These are phyloP conservation scores for Coniochaeta ligniaria DNA, from an alignment of 2,329 filamentous ascomycete species.

Conservation along the genomic window DNA sequence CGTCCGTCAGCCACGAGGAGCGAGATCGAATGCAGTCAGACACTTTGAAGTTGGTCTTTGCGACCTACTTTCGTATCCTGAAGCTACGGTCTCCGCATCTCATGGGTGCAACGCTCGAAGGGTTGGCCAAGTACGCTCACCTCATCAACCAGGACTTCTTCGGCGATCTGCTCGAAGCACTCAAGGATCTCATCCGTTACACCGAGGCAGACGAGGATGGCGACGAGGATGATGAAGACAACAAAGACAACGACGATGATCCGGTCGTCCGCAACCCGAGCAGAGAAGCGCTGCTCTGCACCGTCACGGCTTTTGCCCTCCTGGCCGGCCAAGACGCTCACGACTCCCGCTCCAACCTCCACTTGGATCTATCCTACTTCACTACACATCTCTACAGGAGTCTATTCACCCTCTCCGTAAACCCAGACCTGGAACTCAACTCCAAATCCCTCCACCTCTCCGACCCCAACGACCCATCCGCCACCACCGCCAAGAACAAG, in stretches of 20 bases:
- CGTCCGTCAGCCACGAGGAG: conserved; percentile 85
- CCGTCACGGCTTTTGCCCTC: conserved; percentile 93
- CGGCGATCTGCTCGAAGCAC: conserved; percentile 85
- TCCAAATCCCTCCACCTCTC: conserved; percentile 64
- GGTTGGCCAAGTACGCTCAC: conserved; percentile 86
- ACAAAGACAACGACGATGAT: conserved; percentile 34
- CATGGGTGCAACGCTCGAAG: conserved; percentile 96
- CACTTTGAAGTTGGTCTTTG: conserved; percentile 92
- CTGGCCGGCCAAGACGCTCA: conserved; percentile 89
- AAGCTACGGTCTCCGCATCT: conserved; percentile 75
- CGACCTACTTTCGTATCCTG: conserved; percentile 88
- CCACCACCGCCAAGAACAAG: conserved; percentile 44
- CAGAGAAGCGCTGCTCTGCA: conserved; percentile 85
- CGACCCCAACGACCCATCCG: conserved; percentile 57
- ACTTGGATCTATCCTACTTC: conserved; percentile 92
- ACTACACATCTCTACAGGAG: conserved; percentile 88
- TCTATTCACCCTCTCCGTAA: conserved; percentile 68
- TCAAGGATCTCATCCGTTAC: conserved; percentile 85
- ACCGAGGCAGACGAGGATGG: conserved; percentile 51
- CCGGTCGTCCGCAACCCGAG: conserved; percentile 61
- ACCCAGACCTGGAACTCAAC: conserved; percentile 80
- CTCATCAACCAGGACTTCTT: conserved; percentile 99
- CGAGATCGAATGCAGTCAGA: conserved; percentile 91
- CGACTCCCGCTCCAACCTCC: conserved; percentile 72
- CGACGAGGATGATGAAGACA: conserved; percentile 32